Conservation (phyloP, 1,284 basidiomycete species). For the Hemileia vastatrix region DNA sequence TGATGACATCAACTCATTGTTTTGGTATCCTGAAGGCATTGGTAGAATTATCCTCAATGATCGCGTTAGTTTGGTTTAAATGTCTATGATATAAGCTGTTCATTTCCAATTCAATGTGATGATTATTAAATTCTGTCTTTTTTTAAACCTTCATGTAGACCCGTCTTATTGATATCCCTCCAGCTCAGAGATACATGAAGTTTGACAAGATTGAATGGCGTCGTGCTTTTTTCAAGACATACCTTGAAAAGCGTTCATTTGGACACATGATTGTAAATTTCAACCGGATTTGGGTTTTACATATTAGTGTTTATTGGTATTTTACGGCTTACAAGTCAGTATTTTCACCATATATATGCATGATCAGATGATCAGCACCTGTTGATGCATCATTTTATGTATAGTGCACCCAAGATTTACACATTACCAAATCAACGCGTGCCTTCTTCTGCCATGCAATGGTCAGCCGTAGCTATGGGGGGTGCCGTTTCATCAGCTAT, state of each 20-base stretch:
- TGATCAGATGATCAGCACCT: neutral
- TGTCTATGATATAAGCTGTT: neutral
- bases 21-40: conserved; percentile 99
- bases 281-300: conserved; percentile 93
- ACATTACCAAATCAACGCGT: conserved; percentile 43
- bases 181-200: conserved; percentile 83
- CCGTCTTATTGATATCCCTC: conserved; percentile 75
- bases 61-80: conserved; percentile 56
- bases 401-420: conserved; percentile 82
- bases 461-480: conserved; percentile 79
- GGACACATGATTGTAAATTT: conserved; percentile 92
- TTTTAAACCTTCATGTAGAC: conserved; percentile 50
- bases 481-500: conserved; percentile 80
- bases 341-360: neutral
- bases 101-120: neutral
- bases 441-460: conserved; percentile 63
- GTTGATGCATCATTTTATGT: conserved; percentile 41
- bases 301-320: conserved; percentile 83
- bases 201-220: conserved; percentile 92
- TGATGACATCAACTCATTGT: conserved; percentile 97
- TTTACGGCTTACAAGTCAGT: conserved; percentile 57
- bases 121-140: neutral
- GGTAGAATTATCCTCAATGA: conserved; percentile 78
- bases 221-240: conserved; percentile 91
- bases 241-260: conserved; percentile 87